Base-by-base conservation (phyloP, 2,329 filamentous ascomycete genomes). In the Arthrobotrys sphaeroides region DNA sequence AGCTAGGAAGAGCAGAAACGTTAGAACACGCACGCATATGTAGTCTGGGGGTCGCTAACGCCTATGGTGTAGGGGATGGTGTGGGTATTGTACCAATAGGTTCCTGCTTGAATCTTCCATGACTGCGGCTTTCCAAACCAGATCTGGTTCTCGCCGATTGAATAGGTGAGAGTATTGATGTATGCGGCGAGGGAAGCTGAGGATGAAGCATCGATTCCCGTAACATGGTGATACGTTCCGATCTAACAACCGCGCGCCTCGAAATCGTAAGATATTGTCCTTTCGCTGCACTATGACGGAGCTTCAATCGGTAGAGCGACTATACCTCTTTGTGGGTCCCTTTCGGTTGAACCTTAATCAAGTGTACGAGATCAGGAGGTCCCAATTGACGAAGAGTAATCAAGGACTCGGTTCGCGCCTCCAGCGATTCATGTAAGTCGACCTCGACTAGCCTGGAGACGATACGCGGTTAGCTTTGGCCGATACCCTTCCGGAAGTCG, bases 151-250 rank as follows among this genome's bases (percentile, higher is more conserved):
- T 80, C 79, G 12, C 79, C 79, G 22, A 80, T 91, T 78, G 91
- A 91, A 84, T 97, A 96, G 49, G 94, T 97, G 75, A 99, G 87
- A 40, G 94, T 98, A 83, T 98, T 99, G 84, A 99, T 96, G 84
- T 99, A 99, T 79, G 95, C 95, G 42, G 95, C 95, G 73, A 99
- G 85, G 84, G 94, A 98, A 73, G 95, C 95, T 7, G 95, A 98
- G 5, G 95, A 98, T 1, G 95, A 99, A 55, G 95, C 95, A 84
- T 99, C 95, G 81, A 97, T 90, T 76, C 95, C 95, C 40, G 93
- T 97, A 79, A 97, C 94, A 89, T 99, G 95, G 83, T 99, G 95
- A 82, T 99, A 99, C 67, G 97, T 90, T 73, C 95, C 95, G 77
- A 90, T 90, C 91, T 97, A 79, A 12, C 24, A 22, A 38, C 61